phyloP scores from a whole-genome alignment of 192 early-diverging fungal genomes.

The Pilobolus umbonatus region DNA sequence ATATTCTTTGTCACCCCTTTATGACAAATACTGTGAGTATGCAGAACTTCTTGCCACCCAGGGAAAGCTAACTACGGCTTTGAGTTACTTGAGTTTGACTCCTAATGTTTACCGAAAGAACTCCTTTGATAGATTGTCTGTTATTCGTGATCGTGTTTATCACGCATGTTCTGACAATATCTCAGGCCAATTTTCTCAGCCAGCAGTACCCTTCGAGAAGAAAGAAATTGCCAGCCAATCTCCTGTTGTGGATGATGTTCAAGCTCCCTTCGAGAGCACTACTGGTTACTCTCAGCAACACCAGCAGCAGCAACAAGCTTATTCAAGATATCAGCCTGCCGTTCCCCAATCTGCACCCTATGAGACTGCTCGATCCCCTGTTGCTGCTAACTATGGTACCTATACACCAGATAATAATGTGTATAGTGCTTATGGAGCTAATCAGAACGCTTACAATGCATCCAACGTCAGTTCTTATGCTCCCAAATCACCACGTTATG shows the following conservation, averaged over 20 bases:
- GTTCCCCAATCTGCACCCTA: conserved; percentile 1
- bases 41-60: conserved; percentile 70
- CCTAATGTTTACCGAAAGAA: conserved; percentile 59
- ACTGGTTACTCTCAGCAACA: background rate
- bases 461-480: conserved; percentile 1
- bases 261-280: conserved; percentile 30
- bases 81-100: conserved; percentile 72
- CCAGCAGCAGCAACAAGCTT: background rate
- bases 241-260: conserved; percentile 28
- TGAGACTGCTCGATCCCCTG: conserved; percentile 19
- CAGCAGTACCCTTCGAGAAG: background rate
- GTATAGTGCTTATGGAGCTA: conserved; percentile 24
- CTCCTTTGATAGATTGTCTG: conserved; percentile 46
- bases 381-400: conserved; percentile 19
- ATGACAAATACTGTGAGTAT: conserved; percentile 86
- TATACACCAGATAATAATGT: conserved; percentile 1
- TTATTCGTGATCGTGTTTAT: conserved; percentile 72
- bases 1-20: conserved; percentile 48
- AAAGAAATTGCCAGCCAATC: background rate
- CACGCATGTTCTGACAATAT: conserved; percentile 28
- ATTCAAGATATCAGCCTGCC: background rate
- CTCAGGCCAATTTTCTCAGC: background rate
- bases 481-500: conserved; percentile 35
- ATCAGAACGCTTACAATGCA: conserved; percentile 14
- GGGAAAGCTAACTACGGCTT: conserved; percentile 70